Evolutionary conservation across 2,329 filamentous ascomycete genomes (phyloP).

Genomic region (Cladobotryum protrusum): DNA sequence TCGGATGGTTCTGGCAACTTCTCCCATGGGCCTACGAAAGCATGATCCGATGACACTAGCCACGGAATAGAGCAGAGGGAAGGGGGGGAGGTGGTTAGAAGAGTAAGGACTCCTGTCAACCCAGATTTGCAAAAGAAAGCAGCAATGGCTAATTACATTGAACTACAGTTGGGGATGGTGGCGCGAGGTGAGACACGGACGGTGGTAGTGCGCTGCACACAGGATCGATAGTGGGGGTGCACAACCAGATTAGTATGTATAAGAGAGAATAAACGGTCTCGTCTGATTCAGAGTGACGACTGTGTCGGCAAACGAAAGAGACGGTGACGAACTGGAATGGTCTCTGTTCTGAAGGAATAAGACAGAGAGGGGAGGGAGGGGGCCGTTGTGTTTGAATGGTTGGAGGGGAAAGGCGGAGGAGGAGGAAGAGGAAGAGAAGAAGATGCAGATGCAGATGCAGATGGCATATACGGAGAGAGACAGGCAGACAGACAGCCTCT

Average conservation of each 20-base stretch:
- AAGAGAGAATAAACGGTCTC: constrained; percentile 7
- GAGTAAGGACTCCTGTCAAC: background rate
- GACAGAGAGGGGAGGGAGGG: background rate
- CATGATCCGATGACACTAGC: constrained; percentile 13
- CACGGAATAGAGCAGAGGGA: background rate
- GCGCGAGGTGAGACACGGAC: constrained; percentile 9
- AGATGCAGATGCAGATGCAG: background rate
- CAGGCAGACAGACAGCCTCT: constrained; percentile 2
- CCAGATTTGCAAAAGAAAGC: constrained; percentile 7
- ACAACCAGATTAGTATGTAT: constrained; percentile 2
- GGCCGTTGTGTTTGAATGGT: too few relatives aligned
- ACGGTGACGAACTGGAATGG: background rate
- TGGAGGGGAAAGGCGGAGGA: background rate
- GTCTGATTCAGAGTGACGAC: constrained; percentile 1
- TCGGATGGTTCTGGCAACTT: constrained; percentile 15
- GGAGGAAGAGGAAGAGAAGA: background rate
- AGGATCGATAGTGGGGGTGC: background rate
- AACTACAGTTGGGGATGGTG: constrained; percentile 2
- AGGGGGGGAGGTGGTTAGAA: background rate
- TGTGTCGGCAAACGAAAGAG: constrained; percentile 1
- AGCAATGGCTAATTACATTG: constrained; percentile 6
- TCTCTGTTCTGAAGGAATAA: background rate
- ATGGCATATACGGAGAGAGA: background rate
- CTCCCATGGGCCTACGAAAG: constrained; percentile 12
- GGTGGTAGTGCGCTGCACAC: background rate